phyloP scores from a whole-genome alignment of 352 stramenopile genomes.

The Phytophthora pini region DNA sequence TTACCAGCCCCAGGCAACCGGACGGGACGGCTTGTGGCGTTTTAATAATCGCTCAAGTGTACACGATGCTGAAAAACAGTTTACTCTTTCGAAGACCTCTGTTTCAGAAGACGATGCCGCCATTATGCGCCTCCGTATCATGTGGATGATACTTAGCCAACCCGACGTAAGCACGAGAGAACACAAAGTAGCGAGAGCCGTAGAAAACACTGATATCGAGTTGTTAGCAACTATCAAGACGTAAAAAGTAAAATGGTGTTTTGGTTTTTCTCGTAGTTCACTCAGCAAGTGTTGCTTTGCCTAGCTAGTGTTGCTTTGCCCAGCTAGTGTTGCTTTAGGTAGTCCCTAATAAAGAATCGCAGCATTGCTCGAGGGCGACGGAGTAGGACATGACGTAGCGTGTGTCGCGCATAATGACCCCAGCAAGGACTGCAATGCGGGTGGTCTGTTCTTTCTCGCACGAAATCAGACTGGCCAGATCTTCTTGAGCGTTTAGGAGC shows the following conservation, averaged over 20 bases:
- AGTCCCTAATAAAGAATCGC: neutral
- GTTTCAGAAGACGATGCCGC: neutral
- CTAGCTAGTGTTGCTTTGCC: too few species aligned
- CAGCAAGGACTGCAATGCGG: neutral
- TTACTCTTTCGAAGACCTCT: neutral
- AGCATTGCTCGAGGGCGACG: constrained; percentile 2
- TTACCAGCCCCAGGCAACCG: neutral
- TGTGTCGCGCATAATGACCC: neutral
- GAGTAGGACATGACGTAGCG: constrained; percentile 5
- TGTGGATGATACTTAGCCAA: constrained; percentile 6
- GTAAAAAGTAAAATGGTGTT: neutral
- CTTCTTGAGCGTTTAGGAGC: neutral
- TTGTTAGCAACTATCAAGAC: constrained; percentile 1
- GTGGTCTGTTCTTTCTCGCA: neutral
- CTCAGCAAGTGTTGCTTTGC: neutral
- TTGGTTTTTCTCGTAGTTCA: neutral
- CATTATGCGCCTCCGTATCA: constrained; percentile 1
- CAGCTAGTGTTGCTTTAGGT: too few species aligned
- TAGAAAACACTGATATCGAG: constrained; percentile 7
- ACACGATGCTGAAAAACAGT: neutral
- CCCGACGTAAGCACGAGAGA: neutral
- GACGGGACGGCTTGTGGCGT: constrained; percentile 13
- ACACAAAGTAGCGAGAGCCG: neutral
- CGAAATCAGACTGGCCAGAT: neutral
- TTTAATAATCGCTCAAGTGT: constrained; percentile 4